Percentiles rank a stretch among this genome's conserved stretches.
Evolutionary conservation across 2,329 filamentous ascomycete genomes (phyloP).

Genomic region (Cercospora sp.): DNA sequence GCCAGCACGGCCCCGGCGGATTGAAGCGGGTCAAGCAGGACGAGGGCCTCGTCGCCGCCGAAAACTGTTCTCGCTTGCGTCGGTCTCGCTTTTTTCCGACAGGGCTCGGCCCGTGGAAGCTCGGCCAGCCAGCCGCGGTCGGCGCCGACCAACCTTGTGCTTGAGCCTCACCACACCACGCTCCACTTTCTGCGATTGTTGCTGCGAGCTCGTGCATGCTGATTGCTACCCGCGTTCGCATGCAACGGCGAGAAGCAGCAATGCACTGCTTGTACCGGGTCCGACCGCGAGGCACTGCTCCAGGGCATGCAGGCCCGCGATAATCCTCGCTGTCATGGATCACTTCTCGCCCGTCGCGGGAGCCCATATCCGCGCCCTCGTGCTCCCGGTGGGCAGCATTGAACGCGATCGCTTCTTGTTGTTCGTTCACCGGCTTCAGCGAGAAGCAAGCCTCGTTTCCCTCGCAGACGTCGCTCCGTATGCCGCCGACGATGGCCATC

Average conservation of each 20-base stretch:
- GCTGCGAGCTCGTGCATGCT: not conserved
- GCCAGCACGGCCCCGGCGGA: not conserved
- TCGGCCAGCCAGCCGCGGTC: not conserved
- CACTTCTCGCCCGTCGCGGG: conserved; percentile 87
- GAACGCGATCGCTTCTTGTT: conserved; percentile 74
- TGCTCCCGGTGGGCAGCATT: conserved; percentile 84
- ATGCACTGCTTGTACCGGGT: not conserved
- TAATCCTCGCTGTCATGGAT: conserved; percentile 51
- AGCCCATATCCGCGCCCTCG: conserved; percentile 82
- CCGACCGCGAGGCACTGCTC: not conserved
- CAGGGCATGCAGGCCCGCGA: not conserved
- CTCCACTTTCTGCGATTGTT: not conserved
- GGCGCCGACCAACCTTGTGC: not conserved
- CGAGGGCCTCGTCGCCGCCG: not conserved
- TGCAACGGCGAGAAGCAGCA: not conserved
- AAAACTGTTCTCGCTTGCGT: not conserved
- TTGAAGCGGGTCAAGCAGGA: not conserved
- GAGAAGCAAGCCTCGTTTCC: conserved; percentile 70
- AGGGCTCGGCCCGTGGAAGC: not conserved
- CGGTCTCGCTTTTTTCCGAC: not conserved
- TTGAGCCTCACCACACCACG: conserved; percentile 2
- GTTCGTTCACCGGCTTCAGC: conserved; percentile 75
- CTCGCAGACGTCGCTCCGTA: conserved; percentile 28
- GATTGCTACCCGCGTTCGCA: not conserved
- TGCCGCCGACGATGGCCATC: conserved; percentile 19